Conservation (phyloP, 352 stramenopile species). For the Globisporangium echinulatum region DNA sequence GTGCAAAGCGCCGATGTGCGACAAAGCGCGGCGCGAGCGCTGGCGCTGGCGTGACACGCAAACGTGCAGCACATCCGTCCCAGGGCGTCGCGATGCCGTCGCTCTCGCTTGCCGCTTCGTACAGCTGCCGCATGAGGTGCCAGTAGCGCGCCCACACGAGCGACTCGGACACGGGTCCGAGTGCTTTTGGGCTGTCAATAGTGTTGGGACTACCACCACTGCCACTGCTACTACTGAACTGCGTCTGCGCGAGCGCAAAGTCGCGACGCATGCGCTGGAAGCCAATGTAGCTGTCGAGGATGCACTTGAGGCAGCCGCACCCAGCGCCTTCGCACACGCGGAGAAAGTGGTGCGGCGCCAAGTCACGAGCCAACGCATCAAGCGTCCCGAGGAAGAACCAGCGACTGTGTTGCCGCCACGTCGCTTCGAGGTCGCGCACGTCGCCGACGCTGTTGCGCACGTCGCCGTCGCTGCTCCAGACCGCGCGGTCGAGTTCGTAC, state of each 20-base stretch:
- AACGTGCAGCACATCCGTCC: constrained; percentile 35
- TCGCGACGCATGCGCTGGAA: constrained; percentile 73
- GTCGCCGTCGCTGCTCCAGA: constrained; percentile 66
- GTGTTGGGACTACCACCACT: constrained; percentile 11
- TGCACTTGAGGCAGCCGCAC: constrained; percentile 77
- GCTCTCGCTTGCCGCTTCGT: constrained; percentile 60
- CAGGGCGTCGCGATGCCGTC: constrained; percentile 55
- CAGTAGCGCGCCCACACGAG: constrained; percentile 75
- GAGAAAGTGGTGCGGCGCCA: constrained; percentile 44
- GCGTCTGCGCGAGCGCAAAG: constrained; percentile 20
- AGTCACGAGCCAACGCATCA: constrained; percentile 46
- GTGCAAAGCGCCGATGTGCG: constrained; percentile 30
- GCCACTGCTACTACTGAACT: not conserved
- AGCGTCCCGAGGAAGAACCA: constrained; percentile 69
- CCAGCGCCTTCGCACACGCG: constrained; percentile 63
- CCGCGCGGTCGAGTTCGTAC: constrained; percentile 60
- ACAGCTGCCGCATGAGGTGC: constrained; percentile 75
- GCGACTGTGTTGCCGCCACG: constrained; percentile 38
- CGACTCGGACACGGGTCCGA: constrained; percentile 37
- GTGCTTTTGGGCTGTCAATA: no score
- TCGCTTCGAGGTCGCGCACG: constrained; percentile 49
- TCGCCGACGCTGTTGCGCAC: constrained; percentile 64
- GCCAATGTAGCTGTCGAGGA: constrained; percentile 73
- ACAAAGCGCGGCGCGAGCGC: constrained; percentile 37
- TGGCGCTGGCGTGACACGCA: constrained; percentile 23